A percentile compares a stretch with the other conserved stretches of the same genome.
Evolutionary conservation across 2,329 filamentous ascomycete genomes (phyloP).

Genomic region (Stemphylium vesicarium): DNA sequence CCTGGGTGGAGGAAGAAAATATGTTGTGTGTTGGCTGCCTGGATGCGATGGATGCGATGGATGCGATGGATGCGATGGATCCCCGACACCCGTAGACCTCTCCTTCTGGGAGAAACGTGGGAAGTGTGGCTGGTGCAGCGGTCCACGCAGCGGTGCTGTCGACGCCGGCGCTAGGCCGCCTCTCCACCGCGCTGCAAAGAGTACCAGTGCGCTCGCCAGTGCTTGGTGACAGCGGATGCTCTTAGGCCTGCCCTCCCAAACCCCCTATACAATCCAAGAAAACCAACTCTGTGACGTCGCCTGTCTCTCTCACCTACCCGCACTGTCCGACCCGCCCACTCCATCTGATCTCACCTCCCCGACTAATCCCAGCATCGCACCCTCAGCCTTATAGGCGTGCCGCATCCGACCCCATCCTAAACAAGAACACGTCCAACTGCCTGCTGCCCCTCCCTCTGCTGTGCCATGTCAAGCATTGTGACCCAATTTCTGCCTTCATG

Average conservation of each 20-base stretch:
- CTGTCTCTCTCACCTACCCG: background rate
- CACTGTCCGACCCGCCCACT: background rate
- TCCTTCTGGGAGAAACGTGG: conserved; percentile 10
- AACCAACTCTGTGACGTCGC: conserved; percentile 5
- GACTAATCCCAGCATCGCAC: conserved; percentile 17
- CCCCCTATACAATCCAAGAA: conserved; percentile 8
- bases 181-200: conserved; percentile 17
- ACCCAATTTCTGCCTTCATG: conserved; percentile 43
- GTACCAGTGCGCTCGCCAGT: conserved; percentile 18
- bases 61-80: too few relatives aligned
- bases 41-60: too few relatives aligned
- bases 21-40: background rate
- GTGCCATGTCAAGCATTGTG: conserved; percentile 45
- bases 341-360: conserved; percentile 14
- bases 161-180: conserved; percentile 6
- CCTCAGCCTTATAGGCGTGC: conserved; percentile 22
- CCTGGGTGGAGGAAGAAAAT: background rate
- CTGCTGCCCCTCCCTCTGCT: conserved; percentile 17
- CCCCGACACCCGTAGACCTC: background rate
- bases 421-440: conserved; percentile 5
- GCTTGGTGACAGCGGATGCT: conserved; percentile 8
- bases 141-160: background rate
- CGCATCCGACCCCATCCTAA: conserved; percentile 17
- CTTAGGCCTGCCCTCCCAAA: conserved; percentile 1
- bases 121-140: conserved; percentile 7